Conservation (phyloP, 75 land plant species). For the Larix kaempferi region DNA sequence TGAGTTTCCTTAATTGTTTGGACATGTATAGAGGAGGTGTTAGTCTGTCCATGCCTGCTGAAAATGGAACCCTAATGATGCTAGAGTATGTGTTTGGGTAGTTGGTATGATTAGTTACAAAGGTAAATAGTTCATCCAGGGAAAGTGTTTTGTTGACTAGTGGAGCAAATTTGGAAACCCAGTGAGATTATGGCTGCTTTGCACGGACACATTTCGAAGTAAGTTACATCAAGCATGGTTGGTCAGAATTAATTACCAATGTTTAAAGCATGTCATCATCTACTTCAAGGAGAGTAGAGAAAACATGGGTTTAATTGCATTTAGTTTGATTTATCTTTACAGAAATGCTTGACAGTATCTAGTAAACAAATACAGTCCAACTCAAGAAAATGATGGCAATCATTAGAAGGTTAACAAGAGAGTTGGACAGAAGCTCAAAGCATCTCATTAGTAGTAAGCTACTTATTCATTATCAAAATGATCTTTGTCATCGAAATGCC, state of each 20-base stretch:
- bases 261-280: no score
- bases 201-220: no score
- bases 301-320: no score
- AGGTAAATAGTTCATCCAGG: not conserved
- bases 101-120: not conserved
- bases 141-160: not conserved
- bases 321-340: no score
- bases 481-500: not conserved
- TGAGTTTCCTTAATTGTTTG: not conserved
- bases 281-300: no score
- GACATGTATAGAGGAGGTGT: not conserved
- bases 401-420: not conserved
- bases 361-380: not conserved
- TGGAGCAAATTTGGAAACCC: no score
- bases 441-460: not conserved
- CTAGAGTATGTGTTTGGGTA: not conserved
- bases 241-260: no score
- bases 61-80: not conserved
- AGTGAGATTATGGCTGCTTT: no score
- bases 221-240: no score
- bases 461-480: not conserved
- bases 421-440: not conserved
- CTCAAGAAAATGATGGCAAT: not conserved
- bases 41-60: not conserved
- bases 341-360: no score